Conservation (phyloP, 805 yeast species). For the Metschnikowia anglica region DNA sequence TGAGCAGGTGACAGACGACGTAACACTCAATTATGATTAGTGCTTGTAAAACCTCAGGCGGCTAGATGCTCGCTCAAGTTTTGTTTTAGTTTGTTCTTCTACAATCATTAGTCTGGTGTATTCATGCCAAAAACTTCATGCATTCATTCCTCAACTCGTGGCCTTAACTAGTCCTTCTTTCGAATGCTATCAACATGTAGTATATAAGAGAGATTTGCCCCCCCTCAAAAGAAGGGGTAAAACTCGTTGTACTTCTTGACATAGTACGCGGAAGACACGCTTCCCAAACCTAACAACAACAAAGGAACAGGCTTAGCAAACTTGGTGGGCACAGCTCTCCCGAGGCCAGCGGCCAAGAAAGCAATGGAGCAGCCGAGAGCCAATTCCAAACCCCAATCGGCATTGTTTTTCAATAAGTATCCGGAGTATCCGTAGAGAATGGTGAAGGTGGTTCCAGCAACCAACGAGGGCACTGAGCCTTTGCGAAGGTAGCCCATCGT, state of each 20-base stretch:
- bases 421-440: conserved; percentile 68
- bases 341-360: conserved; percentile 68
- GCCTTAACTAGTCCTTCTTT: no score
- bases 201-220: background rate
- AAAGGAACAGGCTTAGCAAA: conserved; percentile 78
- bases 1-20: no score
- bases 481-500: conserved; percentile 64
- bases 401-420: conserved; percentile 67
- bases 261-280: conserved; percentile 64
- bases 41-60: no score
- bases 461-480: conserved; percentile 74
- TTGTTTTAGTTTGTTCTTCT: no score
- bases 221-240: conserved; percentile 34
- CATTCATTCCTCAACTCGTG: no score
- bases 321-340: conserved; percentile 58
- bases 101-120: no score
- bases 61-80: no score
- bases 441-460: conserved; percentile 69
- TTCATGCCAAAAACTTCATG: no score
- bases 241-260: conserved; percentile 73
- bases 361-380: conserved; percentile 72
- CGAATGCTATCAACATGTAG: no score
- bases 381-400: conserved; percentile 76
- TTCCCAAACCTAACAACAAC: conserved; percentile 60
- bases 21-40: no score